Evolutionary conservation across 1,139 yeast genomes (phyloP), one percentile per base, ranked within the genome.

Genomic region (Trichomonascaceae sp.): DNA sequence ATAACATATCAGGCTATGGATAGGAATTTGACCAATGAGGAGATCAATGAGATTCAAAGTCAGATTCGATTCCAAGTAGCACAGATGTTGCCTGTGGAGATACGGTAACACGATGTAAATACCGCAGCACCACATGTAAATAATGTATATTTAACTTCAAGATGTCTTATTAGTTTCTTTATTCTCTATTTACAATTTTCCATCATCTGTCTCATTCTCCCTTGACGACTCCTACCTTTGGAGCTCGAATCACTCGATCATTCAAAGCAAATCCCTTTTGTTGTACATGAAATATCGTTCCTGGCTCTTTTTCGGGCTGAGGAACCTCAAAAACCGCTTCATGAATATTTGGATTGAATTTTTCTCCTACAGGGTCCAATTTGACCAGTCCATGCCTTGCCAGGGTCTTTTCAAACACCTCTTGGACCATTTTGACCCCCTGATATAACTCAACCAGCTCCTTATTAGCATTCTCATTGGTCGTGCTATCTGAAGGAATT

Each of bases 1-100:
- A 80, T 93, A 55, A 85, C 86, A 66, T 93, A 90, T 71, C 98
- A 93, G 71, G 87, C 96, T 1, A 91, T 95, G 98, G 98, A 93
- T 64, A 79, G 96, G 65, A 86, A 85, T 57, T 76, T 93, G 61
- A 89, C 96, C 38, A 87, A 87, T 66, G 82, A 79, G 0, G 97
- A 90, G 67, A 79, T 91, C 57, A 90, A 90, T 66, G 74, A 66
- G 1, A 73, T 88, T 51, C 96, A 91, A 65, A 77, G 78, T 7
- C 68, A 74, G 50, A 88, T 90, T 18, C 82, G 87, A 61, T 61
- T 69, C 0, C 80, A 79, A 38, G 75, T 90, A 62, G 73, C 74
- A 19, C 66, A 73, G 2, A 73, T 70, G 53, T 85, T 78, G 65
- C 74, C 76, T 9, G 84, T 90, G 15, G 83, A 83, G 61, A 73